phyloP scores from a whole-genome alignment of 1,139 yeast species.

The Nakaseomyces glabratus region DNA sequence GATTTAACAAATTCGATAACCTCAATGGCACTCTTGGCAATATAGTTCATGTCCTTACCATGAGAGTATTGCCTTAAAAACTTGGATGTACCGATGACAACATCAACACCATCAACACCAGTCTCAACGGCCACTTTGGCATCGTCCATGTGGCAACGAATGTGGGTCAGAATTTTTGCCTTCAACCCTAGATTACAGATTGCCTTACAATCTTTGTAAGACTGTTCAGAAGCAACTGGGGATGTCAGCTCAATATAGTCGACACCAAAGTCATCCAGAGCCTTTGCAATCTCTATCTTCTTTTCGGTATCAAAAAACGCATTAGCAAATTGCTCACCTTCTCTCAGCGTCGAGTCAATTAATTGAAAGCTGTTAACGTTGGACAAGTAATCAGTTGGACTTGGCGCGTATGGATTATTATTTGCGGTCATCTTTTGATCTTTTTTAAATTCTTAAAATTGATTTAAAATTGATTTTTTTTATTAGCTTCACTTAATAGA shows the following conservation, averaged over 20 bases:
- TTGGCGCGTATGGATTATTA: conserved; percentile 84
- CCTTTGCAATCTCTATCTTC: conserved; percentile 96
- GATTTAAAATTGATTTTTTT: too few relatives aligned
- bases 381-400: conserved; percentile 85
- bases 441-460: too few relatives aligned
- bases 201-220: conserved; percentile 90
- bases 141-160: conserved; percentile 98
- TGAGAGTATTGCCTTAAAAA: conserved; percentile 90
- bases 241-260: conserved; percentile 96
- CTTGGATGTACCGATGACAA: conserved; percentile 95
- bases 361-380: conserved; percentile 84
- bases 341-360: conserved; percentile 92
- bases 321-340: conserved; percentile 98
- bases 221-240: conserved; percentile 95
- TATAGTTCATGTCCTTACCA: conserved; percentile 98
- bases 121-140: conserved; percentile 95
- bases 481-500: too few relatives aligned
- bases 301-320: conserved; percentile 93
- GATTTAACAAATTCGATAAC: conserved; percentile 96
- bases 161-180: conserved; percentile 86
- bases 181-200: conserved; percentile 93
- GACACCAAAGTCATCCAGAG: conserved; percentile 94
- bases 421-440: conserved; percentile 2
- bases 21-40: conserved; percentile 92
- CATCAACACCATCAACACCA: conserved; percentile 98